Evolutionary conservation across 2,329 filamentous ascomycete species (phyloP).

Genomic region (Esteya vermicola): DNA sequence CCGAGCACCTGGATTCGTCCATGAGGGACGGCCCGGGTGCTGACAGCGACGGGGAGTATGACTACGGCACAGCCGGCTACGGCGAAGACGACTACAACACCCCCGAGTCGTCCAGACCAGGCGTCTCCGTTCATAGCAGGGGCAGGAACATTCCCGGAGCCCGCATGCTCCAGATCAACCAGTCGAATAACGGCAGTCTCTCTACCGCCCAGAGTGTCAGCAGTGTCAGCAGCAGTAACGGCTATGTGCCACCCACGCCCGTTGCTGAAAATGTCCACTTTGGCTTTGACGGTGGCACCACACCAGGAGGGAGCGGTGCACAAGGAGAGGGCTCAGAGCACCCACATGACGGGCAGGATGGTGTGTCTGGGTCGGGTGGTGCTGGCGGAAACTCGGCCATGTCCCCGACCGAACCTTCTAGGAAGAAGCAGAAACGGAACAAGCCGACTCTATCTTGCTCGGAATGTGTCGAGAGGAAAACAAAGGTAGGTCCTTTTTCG

Average conservation of each 20-base stretch:
- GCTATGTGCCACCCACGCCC: constrained; percentile 7
- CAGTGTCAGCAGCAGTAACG: constrained; percentile 8
- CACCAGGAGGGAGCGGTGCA: too few relatives aligned
- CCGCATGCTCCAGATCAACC: constrained; percentile 7
- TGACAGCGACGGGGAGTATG: constrained; percentile 8
- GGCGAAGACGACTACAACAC: constrained; percentile 5
- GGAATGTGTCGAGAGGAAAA: constrained; percentile 72
- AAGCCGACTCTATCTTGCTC: constrained; percentile 69
- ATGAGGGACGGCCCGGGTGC: constrained; percentile 2
- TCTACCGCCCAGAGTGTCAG: constrained; percentile 6
- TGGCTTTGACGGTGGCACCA: background rate
- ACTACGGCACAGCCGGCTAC: constrained; percentile 6
- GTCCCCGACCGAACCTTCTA: constrained; percentile 23
- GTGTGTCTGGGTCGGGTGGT: too few relatives aligned
- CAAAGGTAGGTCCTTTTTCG: constrained; percentile 42
- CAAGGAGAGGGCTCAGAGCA: too few relatives aligned
- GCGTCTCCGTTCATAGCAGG: constrained; percentile 3
- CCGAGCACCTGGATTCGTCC: constrained; percentile 2
- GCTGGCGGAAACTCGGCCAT: too few relatives aligned
- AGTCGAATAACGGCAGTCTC: constrained; percentile 4
- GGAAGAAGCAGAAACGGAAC: constrained; percentile 70
- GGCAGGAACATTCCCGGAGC: constrained; percentile 6
- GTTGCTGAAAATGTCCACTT: background rate
- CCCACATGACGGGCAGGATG: too few relatives aligned
- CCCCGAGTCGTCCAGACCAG: background rate